Percentiles rank a stretch among this genome's conserved stretches.
phyloP scores from a whole-genome alignment of 768 basidiomycete genomes.

The Suillus fuscotomentosus region DNA sequence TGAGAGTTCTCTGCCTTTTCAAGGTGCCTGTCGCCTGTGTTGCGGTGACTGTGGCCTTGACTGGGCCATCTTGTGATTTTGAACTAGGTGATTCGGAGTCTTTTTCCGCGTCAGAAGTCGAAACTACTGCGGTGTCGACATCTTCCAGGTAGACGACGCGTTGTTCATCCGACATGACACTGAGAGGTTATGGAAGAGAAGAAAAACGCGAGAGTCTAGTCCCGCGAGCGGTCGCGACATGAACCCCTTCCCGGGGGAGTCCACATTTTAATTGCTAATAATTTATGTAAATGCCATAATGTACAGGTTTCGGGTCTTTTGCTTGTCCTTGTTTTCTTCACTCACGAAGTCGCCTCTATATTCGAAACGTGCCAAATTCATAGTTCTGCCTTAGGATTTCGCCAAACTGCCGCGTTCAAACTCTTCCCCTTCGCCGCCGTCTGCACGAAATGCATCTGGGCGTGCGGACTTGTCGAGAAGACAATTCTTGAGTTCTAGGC shows the following conservation, averaged over 20 bases:
- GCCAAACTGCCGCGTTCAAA: slow-evolving; percentile 77
- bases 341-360: not conserved
- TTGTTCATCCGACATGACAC: slow-evolving; percentile 23
- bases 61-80: slow-evolving; percentile 20
- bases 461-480: slow-evolving; percentile 48
- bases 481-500: slow-evolving; percentile 29
- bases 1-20: slow-evolving; percentile 63
- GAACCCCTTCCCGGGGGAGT: not conserved
- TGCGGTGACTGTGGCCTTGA: slow-evolving; percentile 14
- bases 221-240: not conserved
- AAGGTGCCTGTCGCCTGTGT: slow-evolving; percentile 20
- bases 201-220: not conserved
- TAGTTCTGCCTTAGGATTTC: slow-evolving; percentile 11
- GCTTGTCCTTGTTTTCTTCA: slow-evolving; percentile 2
- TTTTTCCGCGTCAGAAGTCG: slow-evolving; percentile 6
- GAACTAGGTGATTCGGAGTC: slow-evolving; percentile 17
- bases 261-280: not conserved
- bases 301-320: slow-evolving; percentile 3
- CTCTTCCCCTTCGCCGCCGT: slow-evolving; percentile 75
- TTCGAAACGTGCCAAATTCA: not conserved
- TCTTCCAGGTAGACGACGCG: slow-evolving; percentile 46
- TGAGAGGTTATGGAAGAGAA: slow-evolving; percentile 10
- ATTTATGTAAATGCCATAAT: not conserved
- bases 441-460: slow-evolving; percentile 48
- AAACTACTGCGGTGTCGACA: slow-evolving; percentile 28